Evolutionary conservation across 352 stramenopile genomes (phyloP).

Genomic region (Globisporangium mamillatum): DNA sequence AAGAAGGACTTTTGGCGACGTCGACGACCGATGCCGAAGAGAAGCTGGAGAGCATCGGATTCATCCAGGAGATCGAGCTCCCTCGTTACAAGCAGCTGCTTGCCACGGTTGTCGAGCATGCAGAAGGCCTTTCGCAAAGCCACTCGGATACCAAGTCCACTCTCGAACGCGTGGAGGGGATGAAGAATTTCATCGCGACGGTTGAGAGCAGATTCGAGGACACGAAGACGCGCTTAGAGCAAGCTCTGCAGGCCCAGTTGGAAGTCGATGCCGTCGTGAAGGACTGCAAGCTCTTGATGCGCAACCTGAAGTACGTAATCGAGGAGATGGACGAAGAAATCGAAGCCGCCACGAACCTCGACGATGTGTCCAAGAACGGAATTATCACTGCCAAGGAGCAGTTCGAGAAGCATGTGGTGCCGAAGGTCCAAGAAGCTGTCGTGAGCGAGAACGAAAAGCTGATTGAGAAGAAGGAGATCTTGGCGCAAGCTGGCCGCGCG

Average conservation of each 20-base stretch:
- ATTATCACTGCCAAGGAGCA: conserved; percentile 64
- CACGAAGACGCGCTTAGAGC: conserved; percentile 51
- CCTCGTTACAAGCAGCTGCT: conserved; percentile 82
- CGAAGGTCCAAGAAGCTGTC: conserved; percentile 67
- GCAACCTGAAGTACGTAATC: conserved; percentile 87
- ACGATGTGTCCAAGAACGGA: conserved; percentile 66
- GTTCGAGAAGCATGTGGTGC: conserved; percentile 66
- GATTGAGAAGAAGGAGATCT: conserved; percentile 69
- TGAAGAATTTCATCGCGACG: conserved; percentile 73
- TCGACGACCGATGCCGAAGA: conserved; percentile 73
- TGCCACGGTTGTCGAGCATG: conserved; percentile 58
- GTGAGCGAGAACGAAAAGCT: conserved; percentile 82
- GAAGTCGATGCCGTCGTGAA: conserved; percentile 83
- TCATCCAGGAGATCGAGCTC: conserved; percentile 81
- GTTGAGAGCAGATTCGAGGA: conserved; percentile 71
- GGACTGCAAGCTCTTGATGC: conserved; percentile 83
- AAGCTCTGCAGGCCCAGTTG: conserved; percentile 56
- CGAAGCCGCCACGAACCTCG: conserved; percentile 64
- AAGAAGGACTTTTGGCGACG: conserved; percentile 48
- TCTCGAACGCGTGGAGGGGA: conserved; percentile 66
- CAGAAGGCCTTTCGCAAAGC: conserved; percentile 63
- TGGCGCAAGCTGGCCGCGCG: conserved; percentile 53
- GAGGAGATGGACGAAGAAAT: conserved; percentile 89
- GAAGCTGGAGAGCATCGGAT: conserved; percentile 80
- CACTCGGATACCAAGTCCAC: conserved; percentile 66